Percentiles rank a stretch among this genome's conserved stretches.
phyloP scores from a whole-genome alignment of 2,329 filamentous ascomycete species.

The Mycosphaerelloides madeirae region DNA sequence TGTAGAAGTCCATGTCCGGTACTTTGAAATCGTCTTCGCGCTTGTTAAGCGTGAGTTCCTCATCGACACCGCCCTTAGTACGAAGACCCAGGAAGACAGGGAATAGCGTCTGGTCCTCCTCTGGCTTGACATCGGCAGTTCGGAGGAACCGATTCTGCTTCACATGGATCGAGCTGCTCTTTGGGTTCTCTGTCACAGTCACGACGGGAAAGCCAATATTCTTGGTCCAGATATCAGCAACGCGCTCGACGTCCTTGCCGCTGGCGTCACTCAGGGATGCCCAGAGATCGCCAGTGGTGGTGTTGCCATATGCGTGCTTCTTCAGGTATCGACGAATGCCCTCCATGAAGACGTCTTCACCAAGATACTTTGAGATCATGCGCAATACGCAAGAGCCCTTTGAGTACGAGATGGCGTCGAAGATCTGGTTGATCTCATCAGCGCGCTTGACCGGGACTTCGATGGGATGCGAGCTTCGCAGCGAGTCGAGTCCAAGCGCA shows the following conservation, averaged over 20 bases:
- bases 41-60: constrained; percentile 64
- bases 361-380: constrained; percentile 95
- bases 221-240: constrained; percentile 97
- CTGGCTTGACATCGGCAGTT: constrained; percentile 86
- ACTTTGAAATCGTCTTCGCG: constrained; percentile 76
- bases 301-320: constrained; percentile 96
- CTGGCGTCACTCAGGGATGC: constrained; percentile 79
- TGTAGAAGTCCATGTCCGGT: constrained; percentile 81
- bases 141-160: constrained; percentile 94
- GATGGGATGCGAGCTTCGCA: constrained; percentile 92
- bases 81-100: constrained; percentile 84
- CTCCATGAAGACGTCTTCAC: constrained; percentile 88
- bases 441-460: constrained; percentile 94
- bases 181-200: constrained; percentile 71
- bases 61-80: constrained; percentile 76
- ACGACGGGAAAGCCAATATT: constrained; percentile 91
- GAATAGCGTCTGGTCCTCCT: constrained; percentile 83
- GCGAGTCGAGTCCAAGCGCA: constrained; percentile 79
- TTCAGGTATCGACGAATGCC: constrained; percentile 87
- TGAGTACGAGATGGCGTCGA: constrained; percentile 94
- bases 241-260: constrained; percentile 80
- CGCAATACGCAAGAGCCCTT: constrained; percentile 94
- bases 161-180: constrained; percentile 69
- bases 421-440: constrained; percentile 96
- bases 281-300: constrained; percentile 86